Base-by-base conservation (phyloP, 345 rosid species). In the Syzygium aromaticum region DNA sequence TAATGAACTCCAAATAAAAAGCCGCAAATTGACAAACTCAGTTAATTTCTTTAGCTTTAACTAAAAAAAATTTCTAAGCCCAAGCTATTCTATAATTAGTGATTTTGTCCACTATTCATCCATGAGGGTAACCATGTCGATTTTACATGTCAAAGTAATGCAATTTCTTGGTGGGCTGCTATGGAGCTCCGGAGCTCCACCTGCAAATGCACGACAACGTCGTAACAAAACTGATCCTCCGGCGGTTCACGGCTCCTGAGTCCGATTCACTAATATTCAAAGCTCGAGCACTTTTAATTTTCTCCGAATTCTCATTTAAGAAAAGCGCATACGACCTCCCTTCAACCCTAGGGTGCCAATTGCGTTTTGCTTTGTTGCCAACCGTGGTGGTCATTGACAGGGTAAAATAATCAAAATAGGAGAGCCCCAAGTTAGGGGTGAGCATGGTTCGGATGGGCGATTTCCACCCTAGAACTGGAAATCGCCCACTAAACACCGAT, bases 201-300 rank as follows among this genome's bases (percentile, higher is more conserved):
- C 3, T 15, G 11, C 1, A 7, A 30, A 63, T 15, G 21, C 16
- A 15, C 8, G 5, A 63, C 1, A 2, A 11, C 33, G 9, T 28
- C 40, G 8, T 63, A 28, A 23, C 0, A 5, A 3, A 28, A 40
- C 1, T 0, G 3, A 64, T 63, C 77, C 3, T 4, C 21, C 1
- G 21, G 21, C 77, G 16, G 3, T 40, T 30, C 33, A 16, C 5
- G 3, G 2, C 40, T 30, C 12, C 11, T 3, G 6, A 30, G 78
- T 67, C 6, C 12, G 12, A 67, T 67, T 43, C 43, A 17, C 2
- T 16, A 2, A 17, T 67, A 67, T 30, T 67, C 16, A 8, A 8
- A 67, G 6, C 43, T 8, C 3, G 1, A 16, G 40, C 17, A 19
- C 46, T 33, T 73, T 19, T 73, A 73, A 73, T 73, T 19, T 33